These are phyloP conservation scores for Petasospora fabianii DNA, from an alignment of 1,139 yeast species.

Conservation along the genomic window DNA sequence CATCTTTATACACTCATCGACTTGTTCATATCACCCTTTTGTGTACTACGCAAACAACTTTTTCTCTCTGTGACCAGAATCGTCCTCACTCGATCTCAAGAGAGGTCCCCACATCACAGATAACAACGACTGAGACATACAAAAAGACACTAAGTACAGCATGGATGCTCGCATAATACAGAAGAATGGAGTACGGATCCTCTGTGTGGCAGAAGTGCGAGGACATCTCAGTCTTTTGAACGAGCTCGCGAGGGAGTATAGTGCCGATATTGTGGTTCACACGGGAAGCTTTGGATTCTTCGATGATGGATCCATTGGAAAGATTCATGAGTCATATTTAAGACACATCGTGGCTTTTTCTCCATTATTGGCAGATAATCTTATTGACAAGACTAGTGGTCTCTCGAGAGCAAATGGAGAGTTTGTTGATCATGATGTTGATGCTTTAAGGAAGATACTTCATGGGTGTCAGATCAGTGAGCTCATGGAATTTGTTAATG, in stretches of 20 bases:
- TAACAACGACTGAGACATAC: not conserved
- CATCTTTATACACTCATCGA: too few species aligned
- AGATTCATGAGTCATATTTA: constrained; percentile 51
- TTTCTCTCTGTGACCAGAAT: too few species aligned
- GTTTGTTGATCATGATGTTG: constrained; percentile 33
- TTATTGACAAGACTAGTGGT: constrained; percentile 45
- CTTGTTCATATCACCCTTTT: too few species aligned
- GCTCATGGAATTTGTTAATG: constrained; percentile 47
- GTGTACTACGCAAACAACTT: too few species aligned
- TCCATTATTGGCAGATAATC: constrained; percentile 48
- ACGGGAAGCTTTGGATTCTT: constrained; percentile 82
- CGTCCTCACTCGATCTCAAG: too few species aligned
- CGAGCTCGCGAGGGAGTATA: constrained; percentile 40
- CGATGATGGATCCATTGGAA: constrained; percentile 53
- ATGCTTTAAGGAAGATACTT: constrained; percentile 38
- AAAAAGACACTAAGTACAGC: not conserved
- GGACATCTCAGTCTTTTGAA: constrained; percentile 48
- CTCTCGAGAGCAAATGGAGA: constrained; percentile 42
- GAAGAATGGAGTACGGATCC: constrained; percentile 36
- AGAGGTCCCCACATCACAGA: too few species aligned
- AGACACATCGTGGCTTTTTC: constrained; percentile 70
- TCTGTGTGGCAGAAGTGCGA: constrained; percentile 54
- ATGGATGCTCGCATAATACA: constrained; percentile 22
- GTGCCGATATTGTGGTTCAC: constrained; percentile 56
- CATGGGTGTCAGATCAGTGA: constrained; percentile 48